phyloP scores from a whole-genome alignment of 306 rosid genomes.

The Phaseolus lunatus region DNA sequence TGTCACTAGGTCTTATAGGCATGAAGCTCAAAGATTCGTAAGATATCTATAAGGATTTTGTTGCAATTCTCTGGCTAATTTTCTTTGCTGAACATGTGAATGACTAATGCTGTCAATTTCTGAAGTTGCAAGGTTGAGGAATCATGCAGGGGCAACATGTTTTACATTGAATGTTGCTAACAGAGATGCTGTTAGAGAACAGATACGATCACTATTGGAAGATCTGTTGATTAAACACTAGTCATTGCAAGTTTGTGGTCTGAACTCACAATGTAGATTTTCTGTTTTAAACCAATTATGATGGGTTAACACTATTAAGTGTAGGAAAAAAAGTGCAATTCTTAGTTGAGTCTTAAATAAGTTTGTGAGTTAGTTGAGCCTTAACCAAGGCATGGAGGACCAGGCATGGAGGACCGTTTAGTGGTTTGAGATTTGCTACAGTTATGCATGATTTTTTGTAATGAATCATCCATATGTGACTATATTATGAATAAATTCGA shows the following conservation, averaged over 20 bases:
- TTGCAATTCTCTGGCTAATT: conserved; percentile 18
- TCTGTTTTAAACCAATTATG: not conserved
- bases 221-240: conserved; percentile 55
- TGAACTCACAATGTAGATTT: conserved; percentile 33
- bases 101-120: conserved; percentile 34
- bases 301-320: not conserved
- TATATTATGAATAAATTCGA: too few relatives aligned
- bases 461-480: not conserved
- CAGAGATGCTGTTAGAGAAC: conserved; percentile 69
- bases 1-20: not conserved
- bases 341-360: conserved; percentile 13
- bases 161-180: conserved; percentile 66
- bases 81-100: conserved; percentile 27
- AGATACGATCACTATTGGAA: conserved; percentile 57
- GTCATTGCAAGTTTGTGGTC: conserved; percentile 36
- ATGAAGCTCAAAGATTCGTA: conserved; percentile 11
- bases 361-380: conserved; percentile 6
- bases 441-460: not conserved
- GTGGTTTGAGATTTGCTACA: conserved; percentile 6
- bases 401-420: too few relatives aligned
- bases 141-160: conserved; percentile 68
- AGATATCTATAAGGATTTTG: conserved; percentile 22
- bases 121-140: conserved; percentile 84
- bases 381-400: not conserved
- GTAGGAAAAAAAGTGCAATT: not conserved